phyloP scores from a whole-genome alignment of 148 eudicot genomes.

The Heliosperma pusillum region DNA sequence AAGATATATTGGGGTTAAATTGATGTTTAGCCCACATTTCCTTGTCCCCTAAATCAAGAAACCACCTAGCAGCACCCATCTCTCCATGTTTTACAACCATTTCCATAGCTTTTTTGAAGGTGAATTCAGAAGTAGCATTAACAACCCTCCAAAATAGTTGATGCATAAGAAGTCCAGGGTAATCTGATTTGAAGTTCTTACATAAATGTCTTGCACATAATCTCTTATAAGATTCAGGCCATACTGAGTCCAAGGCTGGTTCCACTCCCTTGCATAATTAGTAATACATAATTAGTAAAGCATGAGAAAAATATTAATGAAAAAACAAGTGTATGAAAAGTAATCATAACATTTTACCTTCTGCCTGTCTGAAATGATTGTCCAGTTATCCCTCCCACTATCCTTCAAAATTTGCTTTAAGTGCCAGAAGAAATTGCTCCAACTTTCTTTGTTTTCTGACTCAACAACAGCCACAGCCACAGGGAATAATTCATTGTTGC shows the following conservation, averaged over 20 bases:
- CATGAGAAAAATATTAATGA: background rate
- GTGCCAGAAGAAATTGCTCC: background rate
- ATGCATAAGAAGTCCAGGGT: background rate
- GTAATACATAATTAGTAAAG: background rate
- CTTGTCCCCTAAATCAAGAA: background rate
- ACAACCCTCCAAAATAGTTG: background rate
- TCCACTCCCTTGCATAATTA: background rate
- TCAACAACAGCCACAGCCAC: background rate
- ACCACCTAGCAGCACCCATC: background rate
- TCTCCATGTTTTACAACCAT: background rate
- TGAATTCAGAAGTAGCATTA: background rate
- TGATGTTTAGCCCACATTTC: background rate
- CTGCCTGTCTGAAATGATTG: constrained; percentile 3
- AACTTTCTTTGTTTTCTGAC: background rate
- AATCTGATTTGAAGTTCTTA: background rate
- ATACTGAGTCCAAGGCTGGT: background rate
- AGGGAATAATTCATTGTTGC: background rate
- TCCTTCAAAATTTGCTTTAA: background rate
- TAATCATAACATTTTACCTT: background rate
- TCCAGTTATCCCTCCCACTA: background rate
- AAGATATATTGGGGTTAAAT: background rate
- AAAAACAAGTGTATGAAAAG: background rate
- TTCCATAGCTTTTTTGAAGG: background rate
- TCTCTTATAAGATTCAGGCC: background rate
- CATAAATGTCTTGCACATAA: background rate